Base-by-base conservation (phyloP, 495 filamentous ascomycete genomes). In the Elasticomyces elasticus region DNA sequence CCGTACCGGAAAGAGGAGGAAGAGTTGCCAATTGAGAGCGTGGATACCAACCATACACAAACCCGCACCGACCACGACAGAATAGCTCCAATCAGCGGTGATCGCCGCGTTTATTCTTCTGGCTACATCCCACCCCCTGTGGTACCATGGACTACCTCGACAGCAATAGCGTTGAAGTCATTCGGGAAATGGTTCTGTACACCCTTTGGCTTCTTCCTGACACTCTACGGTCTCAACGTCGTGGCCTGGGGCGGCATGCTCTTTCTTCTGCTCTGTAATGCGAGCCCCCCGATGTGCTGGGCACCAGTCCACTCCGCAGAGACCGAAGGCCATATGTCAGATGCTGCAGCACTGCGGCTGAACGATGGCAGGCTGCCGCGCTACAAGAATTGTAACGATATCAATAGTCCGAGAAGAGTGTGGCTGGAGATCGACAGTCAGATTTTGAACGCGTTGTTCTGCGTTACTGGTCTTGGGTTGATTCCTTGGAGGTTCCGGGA, bases 171-270 rank as follows among this genome's bases (percentile, higher is more conserved):
- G 30, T 70, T 82, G 1, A 73, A 72, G 26, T 68, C 74, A 13
- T 77, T 73, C 44, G 71, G 78, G 68, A 72, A 71, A 43, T 78
- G 79, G 59, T 77, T 81, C 56, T 72, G 79, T 66, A 89, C 86
- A 0, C 84, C 84, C 0, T 67, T 80, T 59, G 86, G 87, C 11
- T 85, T 89, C 66, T 71, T 87, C 55, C 73, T 89, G 41, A 83
- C 79, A 1, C 66, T 94, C 38, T 94, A 95, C 70, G 81, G 82
- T 19, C 78, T 92, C 26, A 87, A 85, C 49, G 76, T 92, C 1
- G 74, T 94, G 5, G 88, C 87, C 9, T 95, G 89, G 88, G 89
- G 89, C 49, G 85, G 81, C 31, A 94, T 95, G 89, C 72, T 94
- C 19, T 90, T 95, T 71, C 74, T 94, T 17, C 76, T 95, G 9